phyloP scores from a whole-genome alignment of 441 rosid genomes.

The Corymbia citriodora region DNA sequence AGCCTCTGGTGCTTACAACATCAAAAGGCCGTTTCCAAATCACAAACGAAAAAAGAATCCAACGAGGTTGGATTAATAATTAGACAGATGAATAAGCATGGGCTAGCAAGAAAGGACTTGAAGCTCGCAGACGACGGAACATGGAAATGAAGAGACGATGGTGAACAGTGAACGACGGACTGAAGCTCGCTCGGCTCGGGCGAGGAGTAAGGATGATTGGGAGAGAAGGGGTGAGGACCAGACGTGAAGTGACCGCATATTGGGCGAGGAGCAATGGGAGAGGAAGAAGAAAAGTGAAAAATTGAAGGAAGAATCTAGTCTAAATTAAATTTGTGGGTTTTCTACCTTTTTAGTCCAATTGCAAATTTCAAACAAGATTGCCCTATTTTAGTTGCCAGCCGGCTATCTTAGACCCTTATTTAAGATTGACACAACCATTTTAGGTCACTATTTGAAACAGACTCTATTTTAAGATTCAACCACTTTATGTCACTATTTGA shows the following conservation, averaged over 20 bases:
- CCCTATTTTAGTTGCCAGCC: background rate
- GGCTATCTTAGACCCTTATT: background rate
- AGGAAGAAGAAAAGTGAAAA: background rate
- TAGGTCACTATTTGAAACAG: background rate
- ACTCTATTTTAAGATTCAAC: background rate
- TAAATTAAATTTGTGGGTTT: background rate
- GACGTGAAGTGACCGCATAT: background rate
- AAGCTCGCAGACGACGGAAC: background rate
- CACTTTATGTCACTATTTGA: background rate
- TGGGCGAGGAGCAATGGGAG: background rate
- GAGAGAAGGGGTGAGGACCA: background rate
- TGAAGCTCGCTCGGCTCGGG: background rate
- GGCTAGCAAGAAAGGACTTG: background rate
- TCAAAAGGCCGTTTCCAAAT: background rate
- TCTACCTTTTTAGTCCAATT: background rate
- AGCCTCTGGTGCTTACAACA: slow-evolving; percentile 32
- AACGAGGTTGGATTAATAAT: background rate
- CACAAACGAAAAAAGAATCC: background rate
- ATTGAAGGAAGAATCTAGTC: background rate
- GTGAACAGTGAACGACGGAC: background rate
- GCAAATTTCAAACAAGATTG: background rate
- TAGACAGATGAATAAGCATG: background rate
- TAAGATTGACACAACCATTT: background rate
- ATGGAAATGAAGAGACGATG: background rate
- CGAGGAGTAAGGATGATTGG: background rate